Evolutionary conservation across 139 green algal species (phyloP), one percentile per base, ranked within the genome.

Genomic region (Tetraselmis chui): DNA sequence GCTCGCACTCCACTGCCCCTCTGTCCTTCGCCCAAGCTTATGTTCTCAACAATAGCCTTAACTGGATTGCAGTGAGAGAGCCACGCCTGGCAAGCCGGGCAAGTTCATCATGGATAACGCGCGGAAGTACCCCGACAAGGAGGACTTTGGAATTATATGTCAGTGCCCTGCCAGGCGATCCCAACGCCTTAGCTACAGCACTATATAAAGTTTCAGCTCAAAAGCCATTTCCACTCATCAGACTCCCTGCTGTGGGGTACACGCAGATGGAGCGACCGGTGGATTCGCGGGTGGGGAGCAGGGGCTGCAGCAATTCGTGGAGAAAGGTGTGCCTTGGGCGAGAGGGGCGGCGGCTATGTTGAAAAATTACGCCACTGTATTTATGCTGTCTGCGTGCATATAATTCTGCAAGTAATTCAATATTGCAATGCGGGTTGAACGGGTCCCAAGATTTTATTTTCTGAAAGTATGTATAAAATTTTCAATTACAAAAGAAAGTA

Each of bases 261-360:
- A 1, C 75, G 81, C 88, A 94, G 85, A 83, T 28, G 90, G 90
- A 30, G 83, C 93, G 1, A 92, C 91, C 0, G 94, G 94, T 58
- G 94, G 94, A 30, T 97, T 97, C 89, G 92, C 94, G 22, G 94
- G 92, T 29, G 94, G 94, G 29, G 94, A 97, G 88, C 31, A 79
- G 67, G 94, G 92, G 28, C 30, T 97, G 32, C 85, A 89, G 80
- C 79, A 90, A 59, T 97, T 94, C 86, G 85, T 93, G 0, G 84
- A 91, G 31, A 92, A 84, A 23, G 93, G 93, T 67, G 45, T 67
- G 45, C 45, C 45, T 67, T 5, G 11, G 45, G 45, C 45, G 45
- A 67, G 45, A 18, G 45, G 11, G 45, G 11, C 18, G 45, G 45
- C 5, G 45, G 45, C 45, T 67, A 67, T 18, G 18, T 67, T 67